Conservation (phyloP, 352 stramenopile species). For the Pythium biforme region DNA sequence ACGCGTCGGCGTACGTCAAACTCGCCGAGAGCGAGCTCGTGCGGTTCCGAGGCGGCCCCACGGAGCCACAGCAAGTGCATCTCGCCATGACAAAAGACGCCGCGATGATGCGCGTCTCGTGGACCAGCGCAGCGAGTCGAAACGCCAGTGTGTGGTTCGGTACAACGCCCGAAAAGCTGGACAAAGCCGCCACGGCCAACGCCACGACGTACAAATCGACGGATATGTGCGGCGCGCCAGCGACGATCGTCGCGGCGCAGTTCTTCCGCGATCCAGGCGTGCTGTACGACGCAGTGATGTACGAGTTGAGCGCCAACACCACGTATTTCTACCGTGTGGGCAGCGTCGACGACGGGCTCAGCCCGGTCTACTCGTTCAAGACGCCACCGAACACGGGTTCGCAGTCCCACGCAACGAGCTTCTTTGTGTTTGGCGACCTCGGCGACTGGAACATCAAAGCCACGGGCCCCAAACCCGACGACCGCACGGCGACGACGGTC, state of each 20-base stretch:
- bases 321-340: conserved; percentile 38
- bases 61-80: conserved; percentile 37
- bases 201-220: conserved; percentile 21
- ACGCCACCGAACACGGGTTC: conserved; percentile 14
- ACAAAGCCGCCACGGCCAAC: conserved; percentile 2
- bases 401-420: conserved; percentile 20
- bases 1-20: conserved; percentile 11
- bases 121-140: conserved; percentile 28
- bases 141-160: conserved; percentile 28
- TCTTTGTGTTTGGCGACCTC: conserved; percentile 37
- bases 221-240: conserved; percentile 32
- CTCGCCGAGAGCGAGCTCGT: conserved; percentile 34
- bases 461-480: neutral
- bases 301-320: conserved; percentile 18
- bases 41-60: conserved; percentile 11
- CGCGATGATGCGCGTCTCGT: conserved; percentile 41
- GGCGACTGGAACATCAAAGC: conserved; percentile 15
- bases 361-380: conserved; percentile 29
- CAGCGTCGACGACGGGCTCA: conserved; percentile 32
- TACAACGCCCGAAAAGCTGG: conserved; percentile 1
- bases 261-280: conserved; percentile 37
- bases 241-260: conserved; percentile 17
- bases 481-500: conserved; percentile 31
- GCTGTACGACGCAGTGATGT: conserved; percentile 35
- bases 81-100: conserved; percentile 29